Base-by-base conservation (phyloP, 225 moss, liverwort and hornwort species). In the Marchantia polymorpha region DNA sequence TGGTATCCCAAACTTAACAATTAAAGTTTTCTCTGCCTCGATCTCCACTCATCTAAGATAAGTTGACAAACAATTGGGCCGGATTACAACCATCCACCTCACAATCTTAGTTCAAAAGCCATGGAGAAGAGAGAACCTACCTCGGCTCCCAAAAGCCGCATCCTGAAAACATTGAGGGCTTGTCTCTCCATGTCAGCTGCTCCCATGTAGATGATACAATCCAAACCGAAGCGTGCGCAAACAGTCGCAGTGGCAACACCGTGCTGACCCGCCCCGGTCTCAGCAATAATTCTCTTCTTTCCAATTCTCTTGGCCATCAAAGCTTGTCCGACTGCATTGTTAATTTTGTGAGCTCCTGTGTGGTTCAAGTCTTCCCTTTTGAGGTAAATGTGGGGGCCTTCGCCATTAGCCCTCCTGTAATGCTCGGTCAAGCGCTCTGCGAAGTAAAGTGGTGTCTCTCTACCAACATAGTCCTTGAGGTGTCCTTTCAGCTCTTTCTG, bases 191-290 rank as follows among this genome's bases (percentile, higher is more conserved):
- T 97, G 70, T 97, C 97, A 54, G 88, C 83, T 20, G 94, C 97
- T 64, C 97, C 97, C 97, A 97, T 97, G 85, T 97, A 97, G 12
- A 97, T 92, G 22, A 94, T 77, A 51, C 97, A 97, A 54, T 94
- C 84, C 79, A 97, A 64, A n/a, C 97, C 97, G 78, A 97, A 97
- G 46, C 97, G 93, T 49, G 97, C 97, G 76, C 97, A 97, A 13
- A 94, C 97, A 12, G 97, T 93, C 58, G 97, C 97, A 29, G 97
- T 97, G 54, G 97, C 97, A 30, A 97, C 97, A 52, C 97, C 97
- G 52, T 97, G 97, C 89, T 97, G 97, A 55, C 97, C 97, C 81
- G 97, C 94, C 12, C 97, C 97, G 14, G 97, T 97, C 85, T 97
- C 97, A 53, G 97, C 97, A 79, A 97, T 94, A 48, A 97, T 91